phyloP scores from a whole-genome alignment of 106 monocot species.

The Acorus gramineus region DNA sequence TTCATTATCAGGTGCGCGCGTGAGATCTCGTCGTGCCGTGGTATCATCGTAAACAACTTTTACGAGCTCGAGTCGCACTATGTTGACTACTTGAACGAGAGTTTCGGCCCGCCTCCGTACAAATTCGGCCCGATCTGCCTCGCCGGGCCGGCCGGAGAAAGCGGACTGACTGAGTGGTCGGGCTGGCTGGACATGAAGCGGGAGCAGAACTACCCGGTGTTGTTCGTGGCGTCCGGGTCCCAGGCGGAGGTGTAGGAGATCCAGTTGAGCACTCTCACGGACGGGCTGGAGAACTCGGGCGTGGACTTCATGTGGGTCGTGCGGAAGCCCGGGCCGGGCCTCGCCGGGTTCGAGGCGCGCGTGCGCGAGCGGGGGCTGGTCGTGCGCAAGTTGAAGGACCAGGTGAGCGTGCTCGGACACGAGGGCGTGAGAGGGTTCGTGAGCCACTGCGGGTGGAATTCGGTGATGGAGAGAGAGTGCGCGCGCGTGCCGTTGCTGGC shows the following conservation, averaged over 20 bases:
- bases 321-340: not conserved
- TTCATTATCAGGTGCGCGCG: not conserved
- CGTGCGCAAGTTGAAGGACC: conserved; percentile 19
- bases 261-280: conserved; percentile 14
- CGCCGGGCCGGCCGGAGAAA: not conserved
- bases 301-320: conserved; percentile 20
- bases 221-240: conserved; percentile 17
- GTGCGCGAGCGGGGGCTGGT: conserved; percentile 1
- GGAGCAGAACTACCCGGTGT: not conserved
- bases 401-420: conserved; percentile 20
- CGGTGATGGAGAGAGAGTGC: conserved; percentile 29
- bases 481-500: conserved; percentile 35
- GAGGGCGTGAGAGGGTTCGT: conserved; percentile 19
- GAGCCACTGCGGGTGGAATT: conserved; percentile 36
- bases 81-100: conserved; percentile 14
- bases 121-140: conserved; percentile 28
- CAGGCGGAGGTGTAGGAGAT: conserved; percentile 3
- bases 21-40: not conserved
- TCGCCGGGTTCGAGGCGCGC: not conserved
- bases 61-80: conserved; percentile 21
- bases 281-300: conserved; percentile 15
- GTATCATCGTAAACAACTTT: conserved; percentile 21
- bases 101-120: not conserved
- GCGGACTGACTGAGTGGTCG: not conserved
- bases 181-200: conserved; percentile 17